A percentile compares a stretch with the other conserved stretches of the same genome.
phyloP scores from a whole-genome alignment of 345 rosid species.

The Euphorbia tirucalli region DNA sequence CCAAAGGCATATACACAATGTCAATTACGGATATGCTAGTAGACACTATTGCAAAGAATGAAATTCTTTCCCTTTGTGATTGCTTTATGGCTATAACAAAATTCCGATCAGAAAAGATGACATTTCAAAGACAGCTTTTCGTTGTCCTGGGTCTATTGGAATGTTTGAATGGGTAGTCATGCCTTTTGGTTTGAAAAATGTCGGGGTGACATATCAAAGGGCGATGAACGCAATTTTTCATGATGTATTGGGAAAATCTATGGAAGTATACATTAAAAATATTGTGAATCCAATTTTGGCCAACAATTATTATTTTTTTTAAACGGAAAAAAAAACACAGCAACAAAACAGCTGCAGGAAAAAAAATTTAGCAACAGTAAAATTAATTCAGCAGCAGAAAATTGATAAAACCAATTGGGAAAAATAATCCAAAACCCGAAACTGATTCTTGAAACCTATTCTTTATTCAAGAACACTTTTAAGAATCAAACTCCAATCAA shows the following conservation, averaged over 20 bases:
- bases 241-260: not conserved
- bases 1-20: not conserved
- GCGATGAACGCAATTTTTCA: not conserved
- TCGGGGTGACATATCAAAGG: not conserved
- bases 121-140: not conserved
- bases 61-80: no score
- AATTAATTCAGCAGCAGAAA: no score
- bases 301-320: not conserved
- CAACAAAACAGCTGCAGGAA: no score
- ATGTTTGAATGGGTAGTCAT: not conserved
- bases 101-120: not conserved
- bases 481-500: no score
- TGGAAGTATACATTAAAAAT: slow-evolving; percentile 11
- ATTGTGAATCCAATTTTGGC: not conserved
- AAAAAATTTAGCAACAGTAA: no score
- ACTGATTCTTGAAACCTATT: no score
- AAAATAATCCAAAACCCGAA: no score
- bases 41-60: not conserved
- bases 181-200: not conserved
- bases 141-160: not conserved
- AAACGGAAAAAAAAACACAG: no score
- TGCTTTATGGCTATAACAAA: no score
- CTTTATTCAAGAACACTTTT: no score
- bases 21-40: not conserved
- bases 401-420: no score